Evolutionary conservation across 2,329 filamentous ascomycete species (phyloP).

Genomic region (Chaetomiaceae sp.): DNA sequence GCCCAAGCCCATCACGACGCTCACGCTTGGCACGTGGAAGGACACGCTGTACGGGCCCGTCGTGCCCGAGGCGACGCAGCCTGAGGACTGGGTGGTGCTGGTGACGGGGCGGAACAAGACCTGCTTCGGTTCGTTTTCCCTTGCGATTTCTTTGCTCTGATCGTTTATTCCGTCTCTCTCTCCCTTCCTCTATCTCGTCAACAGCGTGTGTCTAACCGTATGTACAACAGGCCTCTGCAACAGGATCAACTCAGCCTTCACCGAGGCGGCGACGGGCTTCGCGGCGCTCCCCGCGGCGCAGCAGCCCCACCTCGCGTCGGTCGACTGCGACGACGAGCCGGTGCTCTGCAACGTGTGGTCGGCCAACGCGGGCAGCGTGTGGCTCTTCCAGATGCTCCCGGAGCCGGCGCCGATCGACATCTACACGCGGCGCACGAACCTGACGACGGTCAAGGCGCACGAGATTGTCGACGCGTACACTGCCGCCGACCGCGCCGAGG

Average conservation of each 20-base stretch:
- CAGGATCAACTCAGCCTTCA: conserved; percentile 59
- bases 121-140: conserved; percentile 54
- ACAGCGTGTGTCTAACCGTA: too few species aligned
- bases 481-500: conserved; percentile 44
- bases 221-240: conserved; percentile 55
- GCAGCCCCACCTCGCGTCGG: conserved; percentile 60
- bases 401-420: conserved; percentile 59
- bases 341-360: conserved; percentile 74
- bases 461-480: conserved; percentile 55
- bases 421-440: conserved; percentile 62
- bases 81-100: conserved; percentile 73
- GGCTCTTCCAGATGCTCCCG: conserved; percentile 64
- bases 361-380: conserved; percentile 58
- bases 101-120: conserved; percentile 74
- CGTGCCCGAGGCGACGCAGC: conserved; percentile 51
- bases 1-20: conserved; percentile 44
- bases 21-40: conserved; percentile 69
- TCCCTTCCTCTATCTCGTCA: too few species aligned
- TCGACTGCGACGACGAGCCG: conserved; percentile 71
- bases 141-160: too few species aligned
- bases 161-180: too few species aligned
- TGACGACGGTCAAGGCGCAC: conserved; percentile 60
- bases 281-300: conserved; percentile 46
- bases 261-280: conserved; percentile 61
- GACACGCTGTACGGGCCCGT: conserved; percentile 60